phyloP scores from a whole-genome alignment of 306 rosid genomes.

The Cicer judaicum region DNA sequence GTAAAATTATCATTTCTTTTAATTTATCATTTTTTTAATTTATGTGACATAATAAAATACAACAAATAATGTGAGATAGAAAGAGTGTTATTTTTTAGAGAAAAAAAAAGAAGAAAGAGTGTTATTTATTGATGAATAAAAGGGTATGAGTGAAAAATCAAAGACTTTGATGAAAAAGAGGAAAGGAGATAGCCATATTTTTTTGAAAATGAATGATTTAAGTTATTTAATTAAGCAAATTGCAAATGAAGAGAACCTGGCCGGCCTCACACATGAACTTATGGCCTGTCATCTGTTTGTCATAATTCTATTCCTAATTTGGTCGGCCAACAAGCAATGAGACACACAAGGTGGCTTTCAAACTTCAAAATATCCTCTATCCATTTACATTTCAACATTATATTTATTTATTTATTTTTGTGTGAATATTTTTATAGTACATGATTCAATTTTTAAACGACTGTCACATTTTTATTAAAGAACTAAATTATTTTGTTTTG shows the following conservation, averaged over 20 bases:
- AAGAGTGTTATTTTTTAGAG: too few species aligned
- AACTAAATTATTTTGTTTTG: too few species aligned
- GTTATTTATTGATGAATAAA: not conserved
- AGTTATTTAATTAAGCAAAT: slow-evolving; percentile 12
- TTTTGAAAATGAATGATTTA: slow-evolving; percentile 17
- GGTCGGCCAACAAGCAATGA: slow-evolving; percentile 71
- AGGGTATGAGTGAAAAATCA: slow-evolving; percentile 33
- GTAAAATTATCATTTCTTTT: too few species aligned
- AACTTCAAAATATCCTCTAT: slow-evolving; percentile 3
- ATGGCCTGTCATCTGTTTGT: slow-evolving; percentile 53
- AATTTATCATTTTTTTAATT: too few species aligned
- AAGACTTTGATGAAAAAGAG: slow-evolving; percentile 15
- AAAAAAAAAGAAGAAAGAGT: not conserved
- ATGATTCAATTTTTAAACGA: too few species aligned
- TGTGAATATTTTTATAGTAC: too few species aligned
- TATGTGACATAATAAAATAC: too few species aligned
- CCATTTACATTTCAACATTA: slow-evolving; percentile 3
- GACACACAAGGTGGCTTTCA: slow-evolving; percentile 47
- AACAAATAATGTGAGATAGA: too few species aligned
- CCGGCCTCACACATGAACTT: slow-evolving; percentile 50
- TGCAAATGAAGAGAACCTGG: slow-evolving; percentile 30
- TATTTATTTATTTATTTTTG: too few species aligned
- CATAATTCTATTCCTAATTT: slow-evolving; percentile 31
- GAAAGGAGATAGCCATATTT: slow-evolving; percentile 17
- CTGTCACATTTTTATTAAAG: too few species aligned